These are phyloP conservation scores for Diaporthe batatas DNA, from an alignment of 2,329 filamentous ascomycete species.

Conservation along the genomic window DNA sequence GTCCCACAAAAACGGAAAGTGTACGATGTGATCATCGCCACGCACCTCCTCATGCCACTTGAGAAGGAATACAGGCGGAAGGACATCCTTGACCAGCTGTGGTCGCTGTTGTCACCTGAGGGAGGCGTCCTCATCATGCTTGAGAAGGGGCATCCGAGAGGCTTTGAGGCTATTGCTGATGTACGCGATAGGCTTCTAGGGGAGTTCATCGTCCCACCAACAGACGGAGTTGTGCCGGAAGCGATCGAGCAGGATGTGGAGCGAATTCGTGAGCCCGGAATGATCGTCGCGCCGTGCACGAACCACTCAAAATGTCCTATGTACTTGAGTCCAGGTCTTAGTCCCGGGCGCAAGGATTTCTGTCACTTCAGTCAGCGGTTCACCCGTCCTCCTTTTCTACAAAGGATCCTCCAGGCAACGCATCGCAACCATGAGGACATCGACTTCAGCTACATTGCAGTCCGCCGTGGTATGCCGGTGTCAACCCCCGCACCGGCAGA, in stretches of 20 bases:
- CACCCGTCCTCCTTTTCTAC: constrained; percentile 84
- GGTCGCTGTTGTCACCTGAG: constrained; percentile 85
- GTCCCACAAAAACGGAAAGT: constrained; percentile 75
- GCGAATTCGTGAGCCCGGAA: constrained; percentile 68
- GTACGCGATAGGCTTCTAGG: constrained; percentile 84
- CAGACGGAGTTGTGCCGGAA: constrained; percentile 52
- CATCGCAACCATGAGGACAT: constrained; percentile 90
- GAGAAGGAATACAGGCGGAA: constrained; percentile 83
- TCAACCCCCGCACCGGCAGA: constrained; percentile 38
- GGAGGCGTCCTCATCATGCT: constrained; percentile 89
- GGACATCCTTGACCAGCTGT: constrained; percentile 86
- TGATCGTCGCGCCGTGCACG: constrained; percentile 83
- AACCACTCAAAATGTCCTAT: constrained; percentile 92
- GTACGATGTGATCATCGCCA: constrained; percentile 91
- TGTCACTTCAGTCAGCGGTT: constrained; percentile 94
- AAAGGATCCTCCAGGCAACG: constrained; percentile 76
- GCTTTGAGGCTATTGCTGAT: constrained; percentile 91
- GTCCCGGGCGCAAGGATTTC: constrained; percentile 84
- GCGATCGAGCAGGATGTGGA: constrained; percentile 57
- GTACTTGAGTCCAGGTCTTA: constrained; percentile 80
- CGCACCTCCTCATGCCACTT: constrained; percentile 83
- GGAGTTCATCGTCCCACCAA: constrained; percentile 77
- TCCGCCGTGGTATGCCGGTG: constrained; percentile 78
- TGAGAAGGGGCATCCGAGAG: constrained; percentile 91
- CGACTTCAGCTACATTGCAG: constrained; percentile 88